These are phyloP conservation scores for Amborella trichopoda DNA, from an alignment of 164 flowering plant species.

Conservation along the genomic window DNA sequence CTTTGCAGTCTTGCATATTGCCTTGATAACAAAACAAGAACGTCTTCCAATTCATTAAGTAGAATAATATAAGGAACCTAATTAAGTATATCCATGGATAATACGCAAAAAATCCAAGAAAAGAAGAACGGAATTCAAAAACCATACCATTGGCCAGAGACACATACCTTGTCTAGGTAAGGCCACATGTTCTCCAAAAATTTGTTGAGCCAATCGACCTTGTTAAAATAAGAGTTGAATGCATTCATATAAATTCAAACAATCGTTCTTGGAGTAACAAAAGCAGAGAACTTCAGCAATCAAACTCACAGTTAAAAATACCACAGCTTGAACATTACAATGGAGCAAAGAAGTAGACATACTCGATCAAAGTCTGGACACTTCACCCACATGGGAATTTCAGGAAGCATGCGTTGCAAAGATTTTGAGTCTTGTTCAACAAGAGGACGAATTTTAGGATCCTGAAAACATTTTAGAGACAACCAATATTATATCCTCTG, in stretches of 20 bases:
- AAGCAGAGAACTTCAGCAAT: too few relatives aligned
- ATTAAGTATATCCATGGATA: neutral
- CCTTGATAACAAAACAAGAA: constrained; percentile 26
- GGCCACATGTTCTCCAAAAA: constrained; percentile 87
- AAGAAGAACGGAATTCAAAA: neutral
- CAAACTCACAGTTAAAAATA: neutral
- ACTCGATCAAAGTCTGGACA: constrained; percentile 95
- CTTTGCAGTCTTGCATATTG: constrained; percentile 80
- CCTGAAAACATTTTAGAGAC: too few relatives aligned
- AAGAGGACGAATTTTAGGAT: constrained; percentile 68
- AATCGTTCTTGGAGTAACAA: too few relatives aligned
- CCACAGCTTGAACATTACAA: neutral
- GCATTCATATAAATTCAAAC: too few relatives aligned
- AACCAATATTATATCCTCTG: too few relatives aligned
- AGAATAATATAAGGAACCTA: neutral
- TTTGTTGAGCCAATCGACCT: constrained; percentile 97
- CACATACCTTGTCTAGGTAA: constrained; percentile 73
- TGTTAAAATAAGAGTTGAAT: constrained; percentile 6
- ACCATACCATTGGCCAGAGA: neutral
- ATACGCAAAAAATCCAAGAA: neutral
- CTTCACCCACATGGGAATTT: constrained; percentile 94
- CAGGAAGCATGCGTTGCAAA: constrained; percentile 62
- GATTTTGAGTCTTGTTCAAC: constrained; percentile 62
- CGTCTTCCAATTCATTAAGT: neutral
- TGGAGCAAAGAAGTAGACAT: constrained; percentile 11